These are phyloP conservation scores for Mycena rosella DNA, from an alignment of 768 basidiomycete species.

Conservation along the genomic window DNA sequence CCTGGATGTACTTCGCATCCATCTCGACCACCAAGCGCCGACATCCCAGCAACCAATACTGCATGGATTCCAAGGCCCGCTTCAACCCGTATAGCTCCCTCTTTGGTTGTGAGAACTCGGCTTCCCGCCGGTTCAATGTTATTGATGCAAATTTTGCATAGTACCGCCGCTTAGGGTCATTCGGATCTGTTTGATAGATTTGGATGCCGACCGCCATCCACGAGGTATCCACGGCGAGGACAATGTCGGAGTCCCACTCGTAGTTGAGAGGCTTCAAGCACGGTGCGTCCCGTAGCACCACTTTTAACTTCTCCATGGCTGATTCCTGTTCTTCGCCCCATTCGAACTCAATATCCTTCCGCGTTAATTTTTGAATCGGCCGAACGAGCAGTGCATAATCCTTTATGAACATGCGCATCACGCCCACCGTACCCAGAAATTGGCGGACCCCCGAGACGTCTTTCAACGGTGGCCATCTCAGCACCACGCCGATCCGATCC, in stretches of 20 bases:
- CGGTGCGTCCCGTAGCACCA: too few relatives aligned
- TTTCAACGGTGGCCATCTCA: conserved; percentile 25
- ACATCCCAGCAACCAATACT: conserved; percentile 37
- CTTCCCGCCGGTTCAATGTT: conserved; percentile 17
- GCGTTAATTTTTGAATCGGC: too few relatives aligned
- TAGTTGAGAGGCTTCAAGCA: too few relatives aligned
- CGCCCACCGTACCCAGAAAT: conserved; percentile 31
- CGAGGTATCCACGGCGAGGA: conserved; percentile 46
- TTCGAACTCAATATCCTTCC: too few relatives aligned
- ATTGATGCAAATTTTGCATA: too few relatives aligned
- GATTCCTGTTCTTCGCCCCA: too few relatives aligned
- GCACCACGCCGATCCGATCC: conserved; percentile 37
- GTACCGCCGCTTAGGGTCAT: conserved; percentile 19
- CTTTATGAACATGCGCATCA: conserved; percentile 38
- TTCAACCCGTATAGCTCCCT: conserved; percentile 44
- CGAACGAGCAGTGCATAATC: too few relatives aligned
- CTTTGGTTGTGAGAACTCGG: conserved; percentile 42
- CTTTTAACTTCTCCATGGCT: too few relatives aligned
- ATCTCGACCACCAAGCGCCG: conserved; percentile 34
- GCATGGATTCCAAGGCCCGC: conserved; percentile 15
- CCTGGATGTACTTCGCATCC: too few relatives aligned
- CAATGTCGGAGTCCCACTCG: conserved; percentile 35
- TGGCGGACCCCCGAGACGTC: conserved; percentile 23
- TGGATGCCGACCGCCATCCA: conserved; percentile 17
- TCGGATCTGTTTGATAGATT: conserved; percentile 29